Evolutionary conservation across 2,329 filamentous ascomycete species (phyloP).

Genomic region (Botrytis hyacinthi): DNA sequence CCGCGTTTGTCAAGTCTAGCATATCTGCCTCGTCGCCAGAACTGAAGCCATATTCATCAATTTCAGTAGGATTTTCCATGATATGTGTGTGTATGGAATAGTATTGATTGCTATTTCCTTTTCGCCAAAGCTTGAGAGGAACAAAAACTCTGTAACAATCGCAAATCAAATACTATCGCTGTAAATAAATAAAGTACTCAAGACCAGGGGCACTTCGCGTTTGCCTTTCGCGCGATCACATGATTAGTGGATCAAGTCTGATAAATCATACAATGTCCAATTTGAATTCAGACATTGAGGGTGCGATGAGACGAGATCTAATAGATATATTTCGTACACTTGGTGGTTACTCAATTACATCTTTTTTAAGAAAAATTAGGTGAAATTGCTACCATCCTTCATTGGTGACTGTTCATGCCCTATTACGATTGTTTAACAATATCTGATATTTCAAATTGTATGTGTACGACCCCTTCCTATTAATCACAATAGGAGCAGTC

Average conservation of each 20-base stretch:
- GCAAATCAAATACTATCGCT: neutral
- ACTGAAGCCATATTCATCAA: slow-evolving; percentile 27
- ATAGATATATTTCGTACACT: neutral
- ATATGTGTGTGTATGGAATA: neutral
- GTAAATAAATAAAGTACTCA: neutral
- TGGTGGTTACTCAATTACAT: neutral
- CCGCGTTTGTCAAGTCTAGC: slow-evolving; percentile 17
- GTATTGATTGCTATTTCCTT: neutral
- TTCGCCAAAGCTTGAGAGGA: neutral
- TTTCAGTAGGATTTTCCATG: neutral
- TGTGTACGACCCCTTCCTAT: neutral
- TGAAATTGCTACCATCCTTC: neutral
- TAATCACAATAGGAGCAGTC: neutral
- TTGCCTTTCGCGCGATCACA: neutral
- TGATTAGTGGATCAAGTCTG: neutral
- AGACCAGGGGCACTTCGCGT: neutral
- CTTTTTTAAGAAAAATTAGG: neutral
- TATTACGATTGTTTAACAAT: neutral
- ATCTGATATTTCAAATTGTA: neutral
- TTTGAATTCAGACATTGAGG: neutral
- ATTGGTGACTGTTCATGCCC: neutral
- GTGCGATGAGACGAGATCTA: neutral
- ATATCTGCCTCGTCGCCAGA: slow-evolving; percentile 28
- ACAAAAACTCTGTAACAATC: neutral
- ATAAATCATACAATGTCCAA: neutral